Evolutionary conservation across 192 early-diverging fungal genomes (phyloP), one percentile per base, ranked within the genome.

Genomic region (Spinellus fusiger): DNA sequence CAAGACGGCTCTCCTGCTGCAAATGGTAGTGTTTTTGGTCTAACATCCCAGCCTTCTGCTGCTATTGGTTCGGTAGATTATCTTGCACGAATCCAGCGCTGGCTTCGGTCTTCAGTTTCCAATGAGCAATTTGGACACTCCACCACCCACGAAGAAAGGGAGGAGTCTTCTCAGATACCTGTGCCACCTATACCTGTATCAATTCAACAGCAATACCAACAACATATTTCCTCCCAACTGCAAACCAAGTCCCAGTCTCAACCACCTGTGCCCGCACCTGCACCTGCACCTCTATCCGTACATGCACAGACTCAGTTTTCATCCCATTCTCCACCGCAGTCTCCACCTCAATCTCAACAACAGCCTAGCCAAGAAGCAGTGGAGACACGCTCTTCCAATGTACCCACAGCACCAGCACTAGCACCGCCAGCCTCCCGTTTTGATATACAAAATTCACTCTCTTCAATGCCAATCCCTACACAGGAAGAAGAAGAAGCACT

Each of bases 81-180:
- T 12, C 25, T 67, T 7, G 40, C 33, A 6, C 34, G 65, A 35
- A 67, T 67, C 28, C 65, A 67, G 31, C 65, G 65, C n/a, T 67
- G 65, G 65, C 53, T 67, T 48, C 50, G 44, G n/a, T 67, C 65
- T 20, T 67, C 65, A 16, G 27, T 51, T 3, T 67, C 65, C 29
- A 38, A 60, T 7, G 25, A 60, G 3, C 58, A 60, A 4, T 29
- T 60, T 44, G 40, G 40, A 2, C 40, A 44, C 18, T 44, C 40
- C 18, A 12, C 40, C 13, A 16, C 4, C 2, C 16, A 51, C 22
- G 49, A 44, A 3, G 49, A 51, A 20, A 12, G 26, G 44, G 58
- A 60, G 5, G 58, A 60, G 0, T 47, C 15, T 12, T 20, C 28
- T 16, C 44, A 60, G 4, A 9, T n/a, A 18, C 56, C 35, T 50